Conservation (phyloP, 2,329 filamentous ascomycete genomes). For the Paradendryphiella salina region DNA sequence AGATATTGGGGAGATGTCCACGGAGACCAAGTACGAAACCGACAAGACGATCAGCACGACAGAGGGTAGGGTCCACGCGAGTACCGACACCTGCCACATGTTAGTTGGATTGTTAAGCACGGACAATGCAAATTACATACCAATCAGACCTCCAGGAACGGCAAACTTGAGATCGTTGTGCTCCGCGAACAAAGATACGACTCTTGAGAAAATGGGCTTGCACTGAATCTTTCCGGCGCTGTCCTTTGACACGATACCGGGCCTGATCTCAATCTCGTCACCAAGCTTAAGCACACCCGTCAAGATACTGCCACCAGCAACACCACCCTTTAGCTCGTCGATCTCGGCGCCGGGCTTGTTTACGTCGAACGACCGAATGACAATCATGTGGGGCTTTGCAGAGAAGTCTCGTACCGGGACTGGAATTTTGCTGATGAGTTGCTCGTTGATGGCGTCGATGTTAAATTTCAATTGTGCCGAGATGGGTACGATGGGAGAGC, state of each 20-base stretch:
- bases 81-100: slow-evolving; percentile 76
- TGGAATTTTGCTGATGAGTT: slow-evolving; percentile 92
- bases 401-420: slow-evolving; percentile 89
- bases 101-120: slow-evolving; percentile 14
- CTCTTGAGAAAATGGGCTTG: slow-evolving; percentile 93
- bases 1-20: slow-evolving; percentile 92
- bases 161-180: slow-evolving; percentile 98
- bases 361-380: slow-evolving; percentile 98
- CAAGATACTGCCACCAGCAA: slow-evolving; percentile 94
- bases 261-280: slow-evolving; percentile 97
- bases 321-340: slow-evolving; percentile 96
- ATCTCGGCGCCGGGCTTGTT: slow-evolving; percentile 99
- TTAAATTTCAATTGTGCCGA: slow-evolving; percentile 99
- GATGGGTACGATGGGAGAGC: slow-evolving; percentile 94
- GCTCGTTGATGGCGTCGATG: slow-evolving; percentile 96
- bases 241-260: slow-evolving; percentile 96
- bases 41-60: slow-evolving; percentile 97
- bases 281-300: slow-evolving; percentile 96
- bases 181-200: slow-evolving; percentile 94
- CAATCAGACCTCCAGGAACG: slow-evolving; percentile 94
- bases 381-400: slow-evolving; percentile 94
- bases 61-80: slow-evolving; percentile 94
- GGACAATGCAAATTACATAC: slow-evolving; percentile 26
- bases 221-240: slow-evolving; percentile 92
- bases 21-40: slow-evolving; percentile 96